Base-by-base conservation (phyloP, 2,329 filamentous ascomycete genomes). In the Bipolaris bicolor region DNA sequence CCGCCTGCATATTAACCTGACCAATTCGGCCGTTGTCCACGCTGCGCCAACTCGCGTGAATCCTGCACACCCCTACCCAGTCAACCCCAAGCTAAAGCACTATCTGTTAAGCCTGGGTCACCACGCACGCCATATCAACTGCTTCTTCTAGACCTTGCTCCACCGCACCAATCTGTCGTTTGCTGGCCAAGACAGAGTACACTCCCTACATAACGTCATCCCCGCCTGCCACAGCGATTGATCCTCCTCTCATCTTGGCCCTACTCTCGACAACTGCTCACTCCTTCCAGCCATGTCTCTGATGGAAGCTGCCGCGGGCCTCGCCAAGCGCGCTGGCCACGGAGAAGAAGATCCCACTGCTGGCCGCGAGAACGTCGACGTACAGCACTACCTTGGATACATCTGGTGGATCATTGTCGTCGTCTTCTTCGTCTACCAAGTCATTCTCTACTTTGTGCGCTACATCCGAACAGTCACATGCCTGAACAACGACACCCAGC, bases 401-500 rank as follows among this genome's bases (percentile, higher is more conserved):
- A 76, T 76, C 61, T 87, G 90, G 74, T 86, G 86, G 51, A 83
- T 83, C 49, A 80, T 92, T 49, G 83, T 88, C 11, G 82, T 76
- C 34, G 81, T 83, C 48, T 81, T 93, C 66, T 81, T 90, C 62
- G 66, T 88, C 61, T 94, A 91, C 85, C 86, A 89, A 60, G 75
- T 88, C 61, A 77, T 81, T 52, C 82, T 86, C 49, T 82, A 84
- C 52, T 77, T 90, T 55, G 80, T 85, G 56, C 86, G 84, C 64
- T 89, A 95, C 70, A 80, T 93, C 36, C 86, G 92, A 62, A 88
- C 85, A 24, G 82, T 96, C 43, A 84, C 89, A 40, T 91, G 88
- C 69, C 83, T 97, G 64, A 88, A 85, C 78, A 92, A 91, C 78
- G 89, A 91, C 63, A 88, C 83, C 1, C 92, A 97, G 75, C 83